Conservation (phyloP, 2,329 filamentous ascomycete genomes). For the Aspergillus floridensis region DNA sequence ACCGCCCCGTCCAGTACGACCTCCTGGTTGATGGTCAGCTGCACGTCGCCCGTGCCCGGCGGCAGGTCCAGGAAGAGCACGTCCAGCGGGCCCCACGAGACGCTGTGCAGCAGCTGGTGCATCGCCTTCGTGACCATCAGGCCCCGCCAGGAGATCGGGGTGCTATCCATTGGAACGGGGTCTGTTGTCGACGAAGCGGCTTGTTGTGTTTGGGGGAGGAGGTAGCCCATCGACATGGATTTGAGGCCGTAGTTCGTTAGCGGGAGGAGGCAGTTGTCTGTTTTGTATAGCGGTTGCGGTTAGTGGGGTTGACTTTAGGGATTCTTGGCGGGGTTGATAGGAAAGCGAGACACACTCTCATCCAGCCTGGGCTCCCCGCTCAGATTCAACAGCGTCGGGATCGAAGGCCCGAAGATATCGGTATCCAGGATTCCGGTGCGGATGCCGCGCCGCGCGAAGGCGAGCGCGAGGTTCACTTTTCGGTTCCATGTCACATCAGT, state of each 20-base stretch:
- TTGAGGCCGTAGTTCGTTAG: conserved; percentile 93
- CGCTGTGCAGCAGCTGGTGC: conserved; percentile 91
- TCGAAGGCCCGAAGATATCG: conserved; percentile 94
- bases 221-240: conserved; percentile 90
- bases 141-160: conserved; percentile 90
- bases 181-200: conserved; percentile 18
- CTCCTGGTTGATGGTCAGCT: conserved; percentile 95
- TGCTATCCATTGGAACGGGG: conserved; percentile 46
- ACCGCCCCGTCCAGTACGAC: conserved; percentile 79
- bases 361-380: conserved; percentile 75
- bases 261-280: conserved; percentile 65
- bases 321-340: too few species aligned
- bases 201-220: conserved; percentile 12
- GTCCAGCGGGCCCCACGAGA: conserved; percentile 89
- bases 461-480: conserved; percentile 73
- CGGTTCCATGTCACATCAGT: background rate
- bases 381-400: conserved; percentile 84
- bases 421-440: conserved; percentile 87
- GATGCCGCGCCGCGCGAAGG: conserved; percentile 78
- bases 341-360: too few species aligned
- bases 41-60: conserved; percentile 91
- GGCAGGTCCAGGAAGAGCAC: conserved; percentile 87
- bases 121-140: conserved; percentile 98
- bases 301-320: too few species aligned
- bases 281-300: background rate